These are phyloP conservation scores for Leccinum arenicola DNA, from an alignment of 768 basidiomycete species.

Conservation along the genomic window DNA sequence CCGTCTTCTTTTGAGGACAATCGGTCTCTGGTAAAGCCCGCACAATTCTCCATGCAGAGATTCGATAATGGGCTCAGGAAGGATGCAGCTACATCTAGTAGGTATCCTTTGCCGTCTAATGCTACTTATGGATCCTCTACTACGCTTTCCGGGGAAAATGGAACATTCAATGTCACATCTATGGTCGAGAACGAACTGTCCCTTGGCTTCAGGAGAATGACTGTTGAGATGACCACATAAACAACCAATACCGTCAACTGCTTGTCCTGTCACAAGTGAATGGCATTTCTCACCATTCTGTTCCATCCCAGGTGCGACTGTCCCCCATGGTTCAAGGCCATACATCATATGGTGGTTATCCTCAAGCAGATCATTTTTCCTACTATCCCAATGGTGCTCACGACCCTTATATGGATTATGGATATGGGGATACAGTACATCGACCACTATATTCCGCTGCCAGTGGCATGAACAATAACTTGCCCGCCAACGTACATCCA, in stretches of 20 bases:
- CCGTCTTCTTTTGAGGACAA: conserved; percentile 41
- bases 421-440: conserved; percentile 50
- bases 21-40: conserved; percentile 44
- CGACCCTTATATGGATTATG: conserved; percentile 53
- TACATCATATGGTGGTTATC: conserved; percentile 47
- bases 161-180: conserved; percentile 38
- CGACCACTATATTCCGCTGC: conserved; percentile 48
- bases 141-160: conserved; percentile 30
- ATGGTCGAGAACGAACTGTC: conserved; percentile 54
- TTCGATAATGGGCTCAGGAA: conserved; percentile 47
- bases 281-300: conserved; percentile 28
- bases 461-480: conserved; percentile 42
- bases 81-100: conserved; percentile 36
- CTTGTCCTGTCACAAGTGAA: conserved; percentile 28
- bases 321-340: conserved; percentile 45
- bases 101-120: conserved; percentile 50
- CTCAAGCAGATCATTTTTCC: conserved; percentile 54
- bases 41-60: conserved; percentile 53
- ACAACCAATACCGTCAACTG: conserved; percentile 39
- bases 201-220: conserved; percentile 58
- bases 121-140: conserved; percentile 32
- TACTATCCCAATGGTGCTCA: conserved; percentile 55
- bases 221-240: conserved; percentile 49
- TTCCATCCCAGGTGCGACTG: conserved; percentile 39
- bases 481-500: conserved; percentile 49